Evolutionary conservation across 768 basidiomycete species (phyloP), one percentile per base, ranked within the genome.

Genomic region (Lentinula detonsa): DNA sequence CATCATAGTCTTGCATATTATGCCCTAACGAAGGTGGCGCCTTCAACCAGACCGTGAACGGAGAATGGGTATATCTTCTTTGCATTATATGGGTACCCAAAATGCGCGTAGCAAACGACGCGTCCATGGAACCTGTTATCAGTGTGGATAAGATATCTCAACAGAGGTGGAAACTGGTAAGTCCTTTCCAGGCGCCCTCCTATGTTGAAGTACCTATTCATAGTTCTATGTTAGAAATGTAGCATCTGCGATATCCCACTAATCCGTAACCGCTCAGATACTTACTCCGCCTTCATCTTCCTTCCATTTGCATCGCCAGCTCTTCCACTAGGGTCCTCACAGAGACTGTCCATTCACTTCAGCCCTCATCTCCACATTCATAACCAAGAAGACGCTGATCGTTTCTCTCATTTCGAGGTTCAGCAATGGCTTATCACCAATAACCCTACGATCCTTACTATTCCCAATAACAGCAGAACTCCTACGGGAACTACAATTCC

Each of bases 21-120:
- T 99, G 97, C 69, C 97, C 97, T 0, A 93, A 92, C 62, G 93
- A 98, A 74, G 95, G 92, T 5, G 97, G 97, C n/a, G 97, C 97
- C 0, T 99, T 98, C 81, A 99, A 99, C 71, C 97, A 99, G 73
- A 98, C 97, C 0, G 81, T 85, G 0, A 80, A 87, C 35, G 94
- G 93, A 0, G 89, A 93, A 63, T 99, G 97, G 97, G 91, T 95
- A 0, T 97, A 99, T 71, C 78, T 99, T 0, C 81, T 98, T 0
- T 99, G 97, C 68, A 93, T 95, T 3, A 95, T 99, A 57, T 99
- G 94, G 93, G 87, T 98, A 2, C 95, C 96, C 0, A 95, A 98
- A 71, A 91, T 93, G 13, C 84, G 88, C 23, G 92, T 98, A 1
- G 88, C 88, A 18, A 98, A 98, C 71, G 89, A 94, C 46, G 90